Evolutionary conservation across 345 rosid species (phyloP).

Genomic region (Camelina sativa): DNA sequence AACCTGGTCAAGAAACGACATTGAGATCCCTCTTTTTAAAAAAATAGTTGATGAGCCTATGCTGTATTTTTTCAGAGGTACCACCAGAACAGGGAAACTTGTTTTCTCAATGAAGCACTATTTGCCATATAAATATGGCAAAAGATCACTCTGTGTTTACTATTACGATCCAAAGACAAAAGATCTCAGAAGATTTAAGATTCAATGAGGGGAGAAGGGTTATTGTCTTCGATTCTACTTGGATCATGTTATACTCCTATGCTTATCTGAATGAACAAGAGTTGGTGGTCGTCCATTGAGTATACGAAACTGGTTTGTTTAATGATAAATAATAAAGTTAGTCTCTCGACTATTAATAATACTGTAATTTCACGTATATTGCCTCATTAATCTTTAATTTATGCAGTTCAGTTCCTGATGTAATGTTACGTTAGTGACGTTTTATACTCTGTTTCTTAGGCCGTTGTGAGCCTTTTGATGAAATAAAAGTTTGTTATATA

Average conservation of each 20-base stretch:
- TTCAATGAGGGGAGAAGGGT: not conserved
- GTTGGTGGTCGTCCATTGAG: not conserved
- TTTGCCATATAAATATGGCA: too few species aligned
- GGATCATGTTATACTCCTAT: not conserved
- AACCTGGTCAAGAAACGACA: not conserved
- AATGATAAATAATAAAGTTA: too few species aligned
- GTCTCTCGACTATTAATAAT: too few species aligned
- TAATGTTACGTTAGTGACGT: not conserved
- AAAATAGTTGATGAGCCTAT: not conserved
- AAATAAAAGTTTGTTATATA: not conserved
- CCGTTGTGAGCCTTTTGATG: not conserved
- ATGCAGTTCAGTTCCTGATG: slow-evolving; percentile 1
- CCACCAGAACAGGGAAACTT: not conserved
- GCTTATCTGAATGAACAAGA: not conserved
- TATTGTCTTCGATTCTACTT: not conserved
- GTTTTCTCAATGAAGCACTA: not conserved
- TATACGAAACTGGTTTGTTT: not conserved
- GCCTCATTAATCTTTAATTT: too few species aligned
- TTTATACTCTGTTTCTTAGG: not conserved
- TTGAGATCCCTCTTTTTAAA: not conserved
- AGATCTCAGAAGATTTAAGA: not conserved
- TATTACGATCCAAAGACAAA: not conserved
- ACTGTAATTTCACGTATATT: too few species aligned
- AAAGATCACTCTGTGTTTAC: too few species aligned
- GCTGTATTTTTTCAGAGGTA: not conserved